Conservation (phyloP, 2,329 filamentous ascomycete species). For the Penicillium sp. region DNA sequence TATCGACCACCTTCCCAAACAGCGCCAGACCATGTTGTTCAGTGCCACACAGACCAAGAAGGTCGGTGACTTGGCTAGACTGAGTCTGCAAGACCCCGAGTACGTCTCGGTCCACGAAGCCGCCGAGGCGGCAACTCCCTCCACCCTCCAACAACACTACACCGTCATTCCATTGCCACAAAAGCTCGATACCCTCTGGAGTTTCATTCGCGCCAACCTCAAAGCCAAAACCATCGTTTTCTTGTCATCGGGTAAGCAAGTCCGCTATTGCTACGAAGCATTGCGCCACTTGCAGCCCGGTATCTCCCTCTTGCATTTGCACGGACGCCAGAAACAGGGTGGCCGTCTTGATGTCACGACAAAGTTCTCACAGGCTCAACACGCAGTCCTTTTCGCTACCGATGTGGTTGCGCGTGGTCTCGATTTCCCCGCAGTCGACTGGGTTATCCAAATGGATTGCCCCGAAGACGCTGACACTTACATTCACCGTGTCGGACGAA, state of each 20-base stretch:
- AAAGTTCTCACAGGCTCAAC: conserved; percentile 77
- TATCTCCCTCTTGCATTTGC: conserved; percentile 87
- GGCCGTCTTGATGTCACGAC: conserved; percentile 84
- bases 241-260: conserved; percentile 91
- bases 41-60: conserved; percentile 95
- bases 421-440: conserved; percentile 95
- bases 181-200: conserved; percentile 89
- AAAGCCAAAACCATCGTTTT: conserved; percentile 97
- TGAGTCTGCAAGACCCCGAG: conserved; percentile 87
- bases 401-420: conserved; percentile 93
- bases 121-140: conserved; percentile 76
- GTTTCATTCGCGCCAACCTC: conserved; percentile 86
- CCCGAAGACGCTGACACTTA: conserved; percentile 97
- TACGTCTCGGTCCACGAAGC: conserved; percentile 93
- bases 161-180: conserved; percentile 80
- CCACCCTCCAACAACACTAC: conserved; percentile 86
- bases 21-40: conserved; percentile 90
- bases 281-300: conserved; percentile 93
- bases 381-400: conserved; percentile 89
- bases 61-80: conserved; percentile 84
- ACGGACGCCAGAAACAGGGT: conserved; percentile 90
- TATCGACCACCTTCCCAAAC: conserved; percentile 81
- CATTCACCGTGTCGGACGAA: conserved; percentile 92
- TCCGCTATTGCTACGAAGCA: conserved; percentile 91
- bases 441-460: conserved; percentile 98